Evolutionary conservation across 2,329 filamentous ascomycete genomes (phyloP), one percentile per base, ranked within the genome.

Genomic region (Penicillium oxalicum): DNA sequence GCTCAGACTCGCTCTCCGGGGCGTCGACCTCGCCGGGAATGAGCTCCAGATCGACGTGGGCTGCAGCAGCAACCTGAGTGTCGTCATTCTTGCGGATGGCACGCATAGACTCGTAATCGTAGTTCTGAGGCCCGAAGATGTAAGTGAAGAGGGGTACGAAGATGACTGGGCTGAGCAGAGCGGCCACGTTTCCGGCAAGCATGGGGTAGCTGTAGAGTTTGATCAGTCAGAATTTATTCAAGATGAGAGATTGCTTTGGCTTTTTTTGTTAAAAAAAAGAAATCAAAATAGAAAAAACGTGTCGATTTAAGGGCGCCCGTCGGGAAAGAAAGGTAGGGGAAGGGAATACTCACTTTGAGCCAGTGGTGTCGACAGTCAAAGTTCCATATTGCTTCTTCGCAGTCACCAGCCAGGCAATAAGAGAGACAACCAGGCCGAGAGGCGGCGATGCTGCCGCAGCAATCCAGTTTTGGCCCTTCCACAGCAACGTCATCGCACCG

Each of bases 91-190:
- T 81, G 59, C 87, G 82, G 63, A 95, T 95, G 1, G 75, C 76
- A 61, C 81, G 79, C 90, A 95, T 95, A 12, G 83, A 86, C 48
- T 81, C 72, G 84, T 88, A 95, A 74, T 95, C 86, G 69, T 95
- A 95, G 58, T 87, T 83, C 49, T 91, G 84, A 9, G 74, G 63
- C n/a, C 80, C 80, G 52, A 89, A 83, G 12, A 77, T 70, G 44
- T 84, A 78, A 0, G 87, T 91, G n/a, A 94, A 75, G 39, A 91
- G 52, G 0, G 88, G 88, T 7, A 91, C 78, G 62, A 91, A 83
- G 36, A 91, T 64, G 0, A 88, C 53, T 0, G 90, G 90, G 0
- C 86, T 85, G 6, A 95, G 81, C 1, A 95, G 78, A 0, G 89
- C 88, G 1, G 84, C 82, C 3, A 95, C 87, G 57, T 95, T 95